Evolutionary conservation across 2,329 filamentous ascomycete species (phyloP).

Genomic region (Penicillium hordei): DNA sequence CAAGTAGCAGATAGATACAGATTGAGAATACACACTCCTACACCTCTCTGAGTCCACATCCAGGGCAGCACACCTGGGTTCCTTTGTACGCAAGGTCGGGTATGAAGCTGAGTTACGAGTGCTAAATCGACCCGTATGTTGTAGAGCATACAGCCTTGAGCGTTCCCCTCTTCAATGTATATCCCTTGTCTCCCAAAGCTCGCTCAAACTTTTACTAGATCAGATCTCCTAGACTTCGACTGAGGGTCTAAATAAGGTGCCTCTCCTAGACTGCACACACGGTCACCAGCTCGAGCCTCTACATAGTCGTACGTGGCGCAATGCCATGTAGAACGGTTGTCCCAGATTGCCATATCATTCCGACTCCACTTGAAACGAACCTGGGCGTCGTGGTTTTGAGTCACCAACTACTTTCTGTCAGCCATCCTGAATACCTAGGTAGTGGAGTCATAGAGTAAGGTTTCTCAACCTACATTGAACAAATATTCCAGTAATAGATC

Average conservation of each 20-base stretch:
- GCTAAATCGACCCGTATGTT: no score
- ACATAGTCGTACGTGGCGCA: background rate
- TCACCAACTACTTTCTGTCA: background rate
- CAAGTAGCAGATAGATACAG: no score
- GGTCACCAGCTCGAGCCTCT: background rate
- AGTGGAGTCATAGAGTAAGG: background rate
- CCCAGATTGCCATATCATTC: background rate
- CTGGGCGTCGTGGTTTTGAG: background rate
- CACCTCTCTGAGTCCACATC: no score
- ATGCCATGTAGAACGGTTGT: background rate
- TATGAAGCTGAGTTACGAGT: no score
- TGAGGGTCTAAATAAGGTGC: background rate
- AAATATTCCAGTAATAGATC: background rate
- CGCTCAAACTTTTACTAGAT: background rate
- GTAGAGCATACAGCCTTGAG: no score
- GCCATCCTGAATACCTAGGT: background rate
- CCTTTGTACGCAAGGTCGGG: no score
- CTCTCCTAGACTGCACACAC: background rate
- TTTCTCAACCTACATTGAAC: background rate
- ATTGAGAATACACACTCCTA: no score
- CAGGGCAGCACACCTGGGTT: no score
- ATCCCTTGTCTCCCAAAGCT: background rate
- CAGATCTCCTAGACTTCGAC: background rate
- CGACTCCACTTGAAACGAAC: background rate
- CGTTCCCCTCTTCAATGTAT: no score